Conservation (phyloP, 108 stramenopile genomes). For the Nannochloropsis gaditana region DNA sequence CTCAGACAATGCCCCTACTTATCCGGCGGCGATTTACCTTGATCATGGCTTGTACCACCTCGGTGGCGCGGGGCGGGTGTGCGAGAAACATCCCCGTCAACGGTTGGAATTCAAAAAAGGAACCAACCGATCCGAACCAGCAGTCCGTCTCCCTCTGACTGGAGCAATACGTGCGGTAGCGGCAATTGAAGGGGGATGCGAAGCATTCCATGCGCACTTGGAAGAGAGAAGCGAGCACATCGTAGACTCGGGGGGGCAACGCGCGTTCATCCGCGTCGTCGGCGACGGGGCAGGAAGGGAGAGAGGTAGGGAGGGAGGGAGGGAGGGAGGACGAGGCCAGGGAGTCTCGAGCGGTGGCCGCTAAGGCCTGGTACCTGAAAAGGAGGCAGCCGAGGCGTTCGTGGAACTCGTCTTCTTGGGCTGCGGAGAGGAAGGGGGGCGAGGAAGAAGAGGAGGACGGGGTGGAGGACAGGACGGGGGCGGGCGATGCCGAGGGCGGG, state of each 20-base stretch:
- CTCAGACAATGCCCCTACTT: too few relatives aligned
- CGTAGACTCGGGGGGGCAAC: conserved; percentile 64
- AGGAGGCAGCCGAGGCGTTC: conserved; percentile 13
- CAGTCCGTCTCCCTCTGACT: background rate
- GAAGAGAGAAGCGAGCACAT: conserved; percentile 60
- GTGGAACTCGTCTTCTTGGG: background rate
- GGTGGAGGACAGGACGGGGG: background rate
- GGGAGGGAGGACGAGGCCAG: too few relatives aligned
- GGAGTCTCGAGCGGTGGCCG: background rate
- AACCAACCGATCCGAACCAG: background rate
- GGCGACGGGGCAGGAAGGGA: background rate
- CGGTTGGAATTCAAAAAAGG: background rate
- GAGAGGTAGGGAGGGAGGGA: too few relatives aligned
- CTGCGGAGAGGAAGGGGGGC: background rate
- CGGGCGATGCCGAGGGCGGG: too few relatives aligned
- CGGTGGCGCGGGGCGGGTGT: background rate
- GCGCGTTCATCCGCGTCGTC: conserved; percentile 28
- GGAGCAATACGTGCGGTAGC: conserved; percentile 48
- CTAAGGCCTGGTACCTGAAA: background rate
- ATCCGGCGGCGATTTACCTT: background rate
- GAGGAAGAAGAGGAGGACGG: background rate
- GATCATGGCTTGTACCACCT: background rate
- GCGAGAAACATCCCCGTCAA: background rate
- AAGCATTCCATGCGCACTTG: conserved; percentile 75
- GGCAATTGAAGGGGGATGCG: conserved; percentile 80